These are phyloP conservation scores for Leishmania lainsoni DNA, from an alignment of 208 protist genomes.

Conservation along the genomic window DNA sequence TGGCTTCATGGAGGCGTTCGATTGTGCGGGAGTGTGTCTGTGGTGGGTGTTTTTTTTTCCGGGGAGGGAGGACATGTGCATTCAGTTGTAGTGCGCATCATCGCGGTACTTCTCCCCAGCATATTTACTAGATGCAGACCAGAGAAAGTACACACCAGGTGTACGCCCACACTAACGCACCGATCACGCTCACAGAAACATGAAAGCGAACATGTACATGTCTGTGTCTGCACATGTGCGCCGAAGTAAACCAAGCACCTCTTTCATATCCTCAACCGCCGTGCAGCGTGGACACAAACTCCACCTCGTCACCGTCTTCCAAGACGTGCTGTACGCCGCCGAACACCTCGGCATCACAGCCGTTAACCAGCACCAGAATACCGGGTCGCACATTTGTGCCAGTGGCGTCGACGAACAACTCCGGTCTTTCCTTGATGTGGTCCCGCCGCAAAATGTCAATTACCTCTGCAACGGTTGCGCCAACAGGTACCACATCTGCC, in stretches of 20 bases:
- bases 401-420: constrained; percentile 75
- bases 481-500: constrained; percentile 39
- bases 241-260: background rate
- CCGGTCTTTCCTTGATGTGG: constrained; percentile 72
- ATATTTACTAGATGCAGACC: background rate
- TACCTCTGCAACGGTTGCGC: constrained; percentile 48
- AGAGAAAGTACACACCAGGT: background rate
- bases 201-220: background rate
- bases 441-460: constrained; percentile 53
- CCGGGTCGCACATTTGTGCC: constrained; percentile 82
- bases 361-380: constrained; percentile 94
- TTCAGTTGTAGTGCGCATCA: background rate
- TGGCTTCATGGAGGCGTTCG: too few species aligned
- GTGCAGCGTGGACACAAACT: constrained; percentile 95
- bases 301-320: constrained; percentile 83
- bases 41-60: too few species aligned
- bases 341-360: constrained; percentile 92
- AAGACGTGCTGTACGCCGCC: constrained; percentile 85
- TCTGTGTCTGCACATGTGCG: background rate
- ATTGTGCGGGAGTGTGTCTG: too few species aligned
- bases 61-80: background rate
- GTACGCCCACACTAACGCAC: background rate
- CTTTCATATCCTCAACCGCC: constrained; percentile 69
- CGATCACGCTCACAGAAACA: background rate
- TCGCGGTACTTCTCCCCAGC: background rate